Conservation (phyloP, 768 basidiomycete genomes). For the Saitozyma sp. region DNA sequence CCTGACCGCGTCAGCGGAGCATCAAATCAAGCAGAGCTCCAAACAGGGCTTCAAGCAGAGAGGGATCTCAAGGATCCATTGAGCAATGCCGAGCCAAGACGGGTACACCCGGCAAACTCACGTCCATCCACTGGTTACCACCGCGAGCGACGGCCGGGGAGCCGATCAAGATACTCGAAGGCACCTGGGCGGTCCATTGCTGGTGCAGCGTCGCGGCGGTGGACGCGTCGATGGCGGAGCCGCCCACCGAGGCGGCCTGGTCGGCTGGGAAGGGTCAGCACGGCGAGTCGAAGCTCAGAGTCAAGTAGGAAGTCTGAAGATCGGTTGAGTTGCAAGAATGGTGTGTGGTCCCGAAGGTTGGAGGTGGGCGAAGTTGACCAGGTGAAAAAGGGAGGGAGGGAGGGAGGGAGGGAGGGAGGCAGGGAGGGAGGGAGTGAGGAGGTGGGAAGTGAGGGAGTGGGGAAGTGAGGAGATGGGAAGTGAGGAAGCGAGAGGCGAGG, state of each 20-base stretch:
- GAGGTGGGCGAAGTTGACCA: not conserved
- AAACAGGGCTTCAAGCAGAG: not conserved
- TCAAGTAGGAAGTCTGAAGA: not conserved
- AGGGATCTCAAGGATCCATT: not conserved
- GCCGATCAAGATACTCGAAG: constrained; percentile 30
- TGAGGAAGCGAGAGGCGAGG: no score
- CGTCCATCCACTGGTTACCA: constrained; percentile 35
- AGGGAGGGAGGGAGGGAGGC: no score
- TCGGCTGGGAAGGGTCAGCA: constrained; percentile 21
- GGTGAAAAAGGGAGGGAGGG: not conserved
- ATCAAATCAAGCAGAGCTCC: not conserved
- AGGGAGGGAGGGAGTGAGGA: no score
- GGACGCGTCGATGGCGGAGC: constrained; percentile 22
- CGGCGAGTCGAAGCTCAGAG: not conserved
- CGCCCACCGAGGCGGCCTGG: constrained; percentile 16
- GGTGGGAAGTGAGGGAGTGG: no score
- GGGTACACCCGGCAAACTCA: constrained; percentile 14
- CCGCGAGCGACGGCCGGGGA: constrained; percentile 40
- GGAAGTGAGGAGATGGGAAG: no score
- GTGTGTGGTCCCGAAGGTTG: no score
- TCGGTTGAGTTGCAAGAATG: not conserved
- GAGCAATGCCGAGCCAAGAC: no score
- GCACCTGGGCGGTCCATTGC: constrained; percentile 27
- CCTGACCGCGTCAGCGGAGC: constrained; percentile 8
- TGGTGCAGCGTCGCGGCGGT: constrained; percentile 28